Percentiles rank a stretch among this genome's conserved stretches.
Evolutionary conservation across 2,329 filamentous ascomycete genomes (phyloP).

Genomic region (Passalora sequoiae): DNA sequence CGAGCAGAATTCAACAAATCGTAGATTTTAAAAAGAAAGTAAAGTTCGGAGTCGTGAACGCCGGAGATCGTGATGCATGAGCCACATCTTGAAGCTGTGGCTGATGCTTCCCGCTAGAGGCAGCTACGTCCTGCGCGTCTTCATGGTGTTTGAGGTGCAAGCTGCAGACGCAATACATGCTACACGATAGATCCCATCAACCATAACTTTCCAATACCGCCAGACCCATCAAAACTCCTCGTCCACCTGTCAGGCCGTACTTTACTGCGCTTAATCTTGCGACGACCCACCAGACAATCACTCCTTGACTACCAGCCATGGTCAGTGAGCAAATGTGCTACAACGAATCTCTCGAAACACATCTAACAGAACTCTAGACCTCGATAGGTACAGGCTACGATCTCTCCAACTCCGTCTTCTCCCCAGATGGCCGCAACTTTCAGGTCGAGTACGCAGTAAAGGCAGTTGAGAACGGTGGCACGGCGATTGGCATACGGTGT

Average conservation of each 20-base stretch:
- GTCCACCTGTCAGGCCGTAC: not conserved
- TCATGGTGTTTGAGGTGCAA: too few species aligned
- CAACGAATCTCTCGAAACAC: not conserved
- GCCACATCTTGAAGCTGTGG: not conserved
- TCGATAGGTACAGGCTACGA: conserved; percentile 99
- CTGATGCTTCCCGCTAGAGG: conserved; percentile 2
- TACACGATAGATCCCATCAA: too few species aligned
- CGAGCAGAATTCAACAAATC: not conserved
- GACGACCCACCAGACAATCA: not conserved
- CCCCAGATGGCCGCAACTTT: conserved; percentile 96
- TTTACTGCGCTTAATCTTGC: not conserved
- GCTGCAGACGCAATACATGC: too few species aligned
- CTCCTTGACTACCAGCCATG: conserved; percentile 24
- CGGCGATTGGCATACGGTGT: conserved; percentile 90
- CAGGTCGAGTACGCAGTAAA: conserved; percentile 98
- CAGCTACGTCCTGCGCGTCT: conserved; percentile 8
- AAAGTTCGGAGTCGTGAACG: not conserved
- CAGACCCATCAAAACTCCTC: too few species aligned
- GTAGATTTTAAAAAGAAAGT: not conserved
- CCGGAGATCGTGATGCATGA: not conserved
- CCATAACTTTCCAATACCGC: too few species aligned
- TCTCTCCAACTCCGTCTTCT: conserved; percentile 99
- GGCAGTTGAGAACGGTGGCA: conserved; percentile 96
- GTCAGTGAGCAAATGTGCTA: too few species aligned
- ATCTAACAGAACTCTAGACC: conserved; percentile 58